These are phyloP conservation scores for Tuctoria greenei DNA, from an alignment of 176 grass and related monocot genomes.

Conservation along the genomic window DNA sequence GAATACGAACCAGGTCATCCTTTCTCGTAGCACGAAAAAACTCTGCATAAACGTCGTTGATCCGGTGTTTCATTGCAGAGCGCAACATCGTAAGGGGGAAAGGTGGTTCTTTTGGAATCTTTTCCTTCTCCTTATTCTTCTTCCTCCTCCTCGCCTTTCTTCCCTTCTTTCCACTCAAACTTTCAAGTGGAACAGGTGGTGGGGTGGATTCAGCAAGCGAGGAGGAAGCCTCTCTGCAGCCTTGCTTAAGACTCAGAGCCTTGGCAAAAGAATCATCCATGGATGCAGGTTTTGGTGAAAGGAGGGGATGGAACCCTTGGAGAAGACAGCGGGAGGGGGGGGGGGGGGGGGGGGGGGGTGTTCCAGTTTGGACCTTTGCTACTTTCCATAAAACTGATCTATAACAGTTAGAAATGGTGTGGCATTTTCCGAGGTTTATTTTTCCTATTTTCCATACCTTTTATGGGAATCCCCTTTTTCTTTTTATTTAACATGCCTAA, in stretches of 20 bases:
- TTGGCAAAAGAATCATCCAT: background rate
- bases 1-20: slow-evolving; percentile 32
- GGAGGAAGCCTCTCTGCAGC: background rate
- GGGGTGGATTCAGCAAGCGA: slow-evolving; percentile 5
- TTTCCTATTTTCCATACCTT: background rate
- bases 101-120: background rate
- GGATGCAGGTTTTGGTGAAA: background rate
- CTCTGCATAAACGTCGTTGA: slow-evolving; percentile 7
- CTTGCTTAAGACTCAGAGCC: background rate
- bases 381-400: background rate
- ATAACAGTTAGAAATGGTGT: background rate
- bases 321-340: no score
- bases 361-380: background rate
- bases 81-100: slow-evolving; percentile 28
- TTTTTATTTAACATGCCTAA: background rate
- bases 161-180: slow-evolving; percentile 18
- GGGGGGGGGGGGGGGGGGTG: background rate
- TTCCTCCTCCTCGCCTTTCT: background rate
- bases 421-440: background rate
- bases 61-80: slow-evolving; percentile 27
- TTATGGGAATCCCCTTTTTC: background rate
- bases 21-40: background rate
- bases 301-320: background rate
- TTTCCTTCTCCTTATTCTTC: background rate
- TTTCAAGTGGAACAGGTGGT: background rate